Conservation (phyloP, 2,329 filamentous ascomycete genomes). For the Phialophora tarda region DNA sequence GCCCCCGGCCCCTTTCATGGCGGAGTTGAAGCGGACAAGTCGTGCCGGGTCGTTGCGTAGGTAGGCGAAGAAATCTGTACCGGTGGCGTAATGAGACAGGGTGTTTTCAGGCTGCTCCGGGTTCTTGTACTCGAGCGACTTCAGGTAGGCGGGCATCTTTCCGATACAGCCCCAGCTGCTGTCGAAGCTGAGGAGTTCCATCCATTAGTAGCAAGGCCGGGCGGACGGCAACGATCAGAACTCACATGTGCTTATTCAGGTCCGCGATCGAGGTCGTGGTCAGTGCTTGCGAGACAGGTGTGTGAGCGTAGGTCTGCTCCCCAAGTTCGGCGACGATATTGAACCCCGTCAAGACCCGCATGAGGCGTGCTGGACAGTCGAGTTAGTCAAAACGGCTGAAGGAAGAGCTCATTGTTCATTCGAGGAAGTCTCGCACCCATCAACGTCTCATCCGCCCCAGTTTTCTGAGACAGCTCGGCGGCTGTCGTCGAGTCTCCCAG, state of each 20-base stretch:
- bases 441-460: slow-evolving; percentile 42
- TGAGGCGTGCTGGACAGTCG: slow-evolving; percentile 15
- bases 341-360: slow-evolving; percentile 24
- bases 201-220: not conserved
- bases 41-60: slow-evolving; percentile 20
- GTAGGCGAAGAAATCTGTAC: slow-evolving; percentile 24
- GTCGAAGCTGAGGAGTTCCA: slow-evolving; percentile 13
- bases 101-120: slow-evolving; percentile 23
- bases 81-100: slow-evolving; percentile 25
- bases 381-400: not conserved
- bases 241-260: slow-evolving; percentile 27
- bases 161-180: slow-evolving; percentile 24
- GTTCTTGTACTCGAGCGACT: slow-evolving; percentile 25
- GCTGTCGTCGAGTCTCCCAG: slow-evolving; percentile 37
- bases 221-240: not conserved
- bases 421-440: slow-evolving; percentile 39
- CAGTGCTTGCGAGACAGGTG: slow-evolving; percentile 18
- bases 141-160: slow-evolving; percentile 24
- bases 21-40: slow-evolving; percentile 22
- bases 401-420: not conserved
- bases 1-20: slow-evolving; percentile 19
- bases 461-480: slow-evolving; percentile 40
- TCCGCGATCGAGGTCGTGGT: slow-evolving; percentile 14
- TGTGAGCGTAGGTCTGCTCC: slow-evolving; percentile 18
- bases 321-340: slow-evolving; percentile 22